These are phyloP conservation scores for Mangifera indica DNA, from an alignment of 345 rosid genomes.

Conservation along the genomic window DNA sequence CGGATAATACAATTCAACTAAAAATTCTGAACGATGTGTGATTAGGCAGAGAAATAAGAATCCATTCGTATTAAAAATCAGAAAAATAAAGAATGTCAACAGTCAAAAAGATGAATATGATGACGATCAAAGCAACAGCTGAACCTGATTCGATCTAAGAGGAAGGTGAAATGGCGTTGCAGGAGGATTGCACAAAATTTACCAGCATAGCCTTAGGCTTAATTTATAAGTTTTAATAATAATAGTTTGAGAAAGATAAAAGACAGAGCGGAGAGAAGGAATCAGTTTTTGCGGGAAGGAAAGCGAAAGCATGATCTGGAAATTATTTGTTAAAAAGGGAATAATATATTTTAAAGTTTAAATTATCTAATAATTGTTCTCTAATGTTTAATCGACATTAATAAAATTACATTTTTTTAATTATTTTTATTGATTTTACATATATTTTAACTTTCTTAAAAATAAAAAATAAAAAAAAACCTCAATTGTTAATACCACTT, in stretches of 20 bases:
- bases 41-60: not conserved
- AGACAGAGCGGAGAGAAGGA: not conserved
- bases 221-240: not conserved
- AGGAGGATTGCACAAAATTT: slow-evolving; percentile 12
- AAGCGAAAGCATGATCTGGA: slow-evolving; percentile 4
- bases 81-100: not conserved
- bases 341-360: not conserved
- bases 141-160: slow-evolving; percentile 39
- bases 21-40: not conserved
- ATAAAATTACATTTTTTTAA: too few species aligned
- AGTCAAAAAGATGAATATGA: not conserved
- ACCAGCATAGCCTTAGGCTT: not conserved
- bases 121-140: not conserved
- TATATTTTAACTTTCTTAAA: too few species aligned
- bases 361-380: too few species aligned
- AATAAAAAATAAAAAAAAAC: too few species aligned
- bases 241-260: slow-evolving; percentile 14
- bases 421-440: too few species aligned
- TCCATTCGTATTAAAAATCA: not conserved
- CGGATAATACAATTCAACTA: slow-evolving; percentile 16
- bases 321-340: not conserved
- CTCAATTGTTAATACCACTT: too few species aligned
- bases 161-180: slow-evolving; percentile 20
- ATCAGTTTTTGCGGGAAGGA: slow-evolving; percentile 41
- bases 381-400: too few species aligned